Evolutionary conservation across 1,284 basidiomycete species (phyloP), one percentile per base, ranked within the genome.

Genomic region (Dichomitus squalens): DNA sequence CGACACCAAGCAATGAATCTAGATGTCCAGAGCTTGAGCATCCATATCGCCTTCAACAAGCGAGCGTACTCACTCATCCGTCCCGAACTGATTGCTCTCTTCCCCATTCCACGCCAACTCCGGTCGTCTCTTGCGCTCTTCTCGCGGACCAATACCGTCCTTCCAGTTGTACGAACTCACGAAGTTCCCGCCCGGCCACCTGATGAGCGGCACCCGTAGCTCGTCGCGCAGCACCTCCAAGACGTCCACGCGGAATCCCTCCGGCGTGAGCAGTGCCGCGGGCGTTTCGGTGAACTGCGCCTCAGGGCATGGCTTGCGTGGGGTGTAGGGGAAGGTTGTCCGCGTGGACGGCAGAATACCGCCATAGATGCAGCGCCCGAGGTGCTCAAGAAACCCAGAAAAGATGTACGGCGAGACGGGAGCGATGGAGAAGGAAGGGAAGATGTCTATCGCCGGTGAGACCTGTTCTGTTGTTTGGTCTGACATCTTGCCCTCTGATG

Each of bases 151-250:
- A 31, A 87, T 76, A 0, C 84, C 85, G 70, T 87, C 85, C 70
- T 87, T 80, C 85, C 86, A 88, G 49, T 83, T 79, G 68, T 87
- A 88, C 61, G 84, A 84, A 64, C 81, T 83, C n/a, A 80, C 78
- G 56, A 76, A 82, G 68, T 81, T 79, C 49, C 81, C 83, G 34
- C 85, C 85, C 0, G 86, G 85, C 76, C 85, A 87, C 44, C 85
- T 69, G 41, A 86, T 75, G 60, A 87, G 70, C 1, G 84, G 84
- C n/a, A 83, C 74, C 36, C 79, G 74, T 39, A 87, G 73, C 50
- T 83, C 79, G 61, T 77, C 80, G 11, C 71, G 69, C 52, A 87
- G 65, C 9, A 78, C 74, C 21, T 78, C 73, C 59, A 84, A 72
- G 3, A 87, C 85, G 63, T 88, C 86, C 55, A 75, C 79, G 21